A percentile compares a stretch with the other conserved stretches of the same genome.
Evolutionary conservation across 768 basidiomycete species (phyloP).

Genomic region (Austroboletus eburneus): DNA sequence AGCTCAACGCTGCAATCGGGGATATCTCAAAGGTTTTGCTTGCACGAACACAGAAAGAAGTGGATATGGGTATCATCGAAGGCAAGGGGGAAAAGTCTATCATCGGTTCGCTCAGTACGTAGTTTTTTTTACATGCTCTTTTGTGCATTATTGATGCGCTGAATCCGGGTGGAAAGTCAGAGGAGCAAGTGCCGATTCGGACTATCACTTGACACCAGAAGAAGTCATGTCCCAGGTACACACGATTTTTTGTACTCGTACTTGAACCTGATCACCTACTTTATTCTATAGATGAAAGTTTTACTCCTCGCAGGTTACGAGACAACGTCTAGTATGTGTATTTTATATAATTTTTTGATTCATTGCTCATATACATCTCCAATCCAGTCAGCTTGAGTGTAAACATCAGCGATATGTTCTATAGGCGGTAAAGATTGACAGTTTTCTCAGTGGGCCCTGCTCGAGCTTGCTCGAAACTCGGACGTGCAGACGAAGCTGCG

Average conservation of each 20-base stretch:
- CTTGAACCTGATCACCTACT: conserved; percentile 12
- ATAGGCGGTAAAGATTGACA: neutral
- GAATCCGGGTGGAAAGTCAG: neutral
- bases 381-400: neutral
- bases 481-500: neutral
- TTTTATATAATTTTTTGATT: neutral
- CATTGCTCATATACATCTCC: neutral
- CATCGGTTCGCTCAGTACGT: neutral
- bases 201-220: neutral
- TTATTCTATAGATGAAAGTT: conserved; percentile 12
- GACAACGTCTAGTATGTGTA: neutral
- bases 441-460: neutral
- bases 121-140: neutral
- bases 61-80: neutral
- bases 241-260: neutral
- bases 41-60: neutral
- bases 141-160: neutral
- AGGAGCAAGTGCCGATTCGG: neutral
- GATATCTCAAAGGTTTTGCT: neutral
- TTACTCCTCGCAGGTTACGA: neutral
- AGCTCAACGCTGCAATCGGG: neutral
- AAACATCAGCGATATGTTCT: neutral
- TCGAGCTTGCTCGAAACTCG: neutral
- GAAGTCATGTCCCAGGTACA: neutral
- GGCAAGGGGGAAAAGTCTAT: neutral